These are phyloP conservation scores for Fragilaria radians DNA, from an alignment of 108 stramenopile species.

Conservation along the genomic window DNA sequence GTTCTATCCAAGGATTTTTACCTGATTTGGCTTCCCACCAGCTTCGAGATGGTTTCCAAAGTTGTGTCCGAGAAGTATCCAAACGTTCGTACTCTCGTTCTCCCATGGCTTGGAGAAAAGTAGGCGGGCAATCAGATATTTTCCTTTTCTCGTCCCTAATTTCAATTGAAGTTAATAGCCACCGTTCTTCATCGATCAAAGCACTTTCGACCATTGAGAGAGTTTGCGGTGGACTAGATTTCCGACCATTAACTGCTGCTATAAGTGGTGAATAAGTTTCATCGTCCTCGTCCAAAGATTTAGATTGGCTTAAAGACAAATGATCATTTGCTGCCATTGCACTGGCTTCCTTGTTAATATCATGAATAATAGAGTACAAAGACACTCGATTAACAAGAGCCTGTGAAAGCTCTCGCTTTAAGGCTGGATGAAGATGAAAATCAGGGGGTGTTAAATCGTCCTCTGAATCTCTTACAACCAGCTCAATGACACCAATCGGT, in stretches of 20 bases:
- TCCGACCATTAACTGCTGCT: constrained; percentile 30
- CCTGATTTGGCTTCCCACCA: constrained; percentile 92
- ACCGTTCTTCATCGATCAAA: constrained; percentile 78
- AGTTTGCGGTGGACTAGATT: constrained; percentile 5
- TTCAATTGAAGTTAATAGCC: constrained; percentile 65
- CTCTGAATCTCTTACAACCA: not conserved
- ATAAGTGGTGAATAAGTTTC: constrained; percentile 35
- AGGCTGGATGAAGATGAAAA: constrained; percentile 44
- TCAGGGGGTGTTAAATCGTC: constrained; percentile 16
- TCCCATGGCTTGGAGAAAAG: constrained; percentile 82
- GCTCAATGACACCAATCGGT: not conserved
- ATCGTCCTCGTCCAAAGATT: constrained; percentile 9
- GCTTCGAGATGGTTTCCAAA: constrained; percentile 83
- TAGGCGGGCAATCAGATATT: constrained; percentile 48
- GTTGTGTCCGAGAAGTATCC: constrained; percentile 55
- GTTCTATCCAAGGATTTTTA: constrained; percentile 89
- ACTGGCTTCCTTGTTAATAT: constrained; percentile 80
- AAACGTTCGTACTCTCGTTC: constrained; percentile 65
- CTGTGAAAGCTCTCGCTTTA: constrained; percentile 55
- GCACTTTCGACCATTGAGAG: constrained; percentile 31
- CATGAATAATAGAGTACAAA: constrained; percentile 74
- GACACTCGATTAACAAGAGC: constrained; percentile 65
- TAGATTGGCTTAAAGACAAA: constrained; percentile 21
- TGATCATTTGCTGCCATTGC: constrained; percentile 47
- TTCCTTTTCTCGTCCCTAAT: constrained; percentile 37